Conservation (phyloP, 2,329 filamentous ascomycete species). For the Didymella sp. region DNA sequence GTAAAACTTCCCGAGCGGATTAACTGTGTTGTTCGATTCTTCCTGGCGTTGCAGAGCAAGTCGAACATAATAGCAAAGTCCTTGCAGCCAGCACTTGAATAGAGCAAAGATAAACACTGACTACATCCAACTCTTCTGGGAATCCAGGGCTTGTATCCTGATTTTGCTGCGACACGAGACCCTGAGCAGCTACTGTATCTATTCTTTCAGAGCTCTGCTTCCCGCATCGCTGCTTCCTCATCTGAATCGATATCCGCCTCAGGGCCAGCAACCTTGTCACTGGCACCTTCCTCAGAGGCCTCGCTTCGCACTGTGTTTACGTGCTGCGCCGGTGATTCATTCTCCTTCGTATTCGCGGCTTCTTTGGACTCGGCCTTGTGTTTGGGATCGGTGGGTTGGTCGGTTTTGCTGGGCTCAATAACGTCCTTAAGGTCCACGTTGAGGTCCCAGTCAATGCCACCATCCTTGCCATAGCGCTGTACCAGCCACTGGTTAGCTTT, state of each 20-base stretch:
- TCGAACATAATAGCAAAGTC: not conserved
- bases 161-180: not conserved
- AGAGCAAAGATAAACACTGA: not conserved
- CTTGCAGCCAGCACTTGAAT: no score
- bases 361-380: not conserved
- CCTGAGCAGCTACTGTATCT: not conserved
- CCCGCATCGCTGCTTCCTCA: constrained; percentile 15
- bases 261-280: not conserved
- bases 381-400: constrained; percentile 37
- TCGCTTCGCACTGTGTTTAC: not conserved
- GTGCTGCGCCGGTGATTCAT: not conserved
- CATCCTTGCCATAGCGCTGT: constrained; percentile 77
- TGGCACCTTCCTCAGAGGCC: not conserved
- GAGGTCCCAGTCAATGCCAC: constrained; percentile 84
- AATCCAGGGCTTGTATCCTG: no score
- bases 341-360: constrained; percentile 8
- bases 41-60: no score
- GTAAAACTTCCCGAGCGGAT: not conserved
- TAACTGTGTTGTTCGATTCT: no score
- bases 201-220: constrained; percentile 6
- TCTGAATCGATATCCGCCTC: constrained; percentile 20
- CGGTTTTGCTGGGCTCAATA: constrained; percentile 14
- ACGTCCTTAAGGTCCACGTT: constrained; percentile 54
- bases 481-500: constrained; percentile 86
- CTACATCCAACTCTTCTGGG: no score